Percentiles rank a stretch among this genome's conserved stretches.
Conservation (phyloP, 345 rosid genomes). For the Salix arbutifolia region DNA sequence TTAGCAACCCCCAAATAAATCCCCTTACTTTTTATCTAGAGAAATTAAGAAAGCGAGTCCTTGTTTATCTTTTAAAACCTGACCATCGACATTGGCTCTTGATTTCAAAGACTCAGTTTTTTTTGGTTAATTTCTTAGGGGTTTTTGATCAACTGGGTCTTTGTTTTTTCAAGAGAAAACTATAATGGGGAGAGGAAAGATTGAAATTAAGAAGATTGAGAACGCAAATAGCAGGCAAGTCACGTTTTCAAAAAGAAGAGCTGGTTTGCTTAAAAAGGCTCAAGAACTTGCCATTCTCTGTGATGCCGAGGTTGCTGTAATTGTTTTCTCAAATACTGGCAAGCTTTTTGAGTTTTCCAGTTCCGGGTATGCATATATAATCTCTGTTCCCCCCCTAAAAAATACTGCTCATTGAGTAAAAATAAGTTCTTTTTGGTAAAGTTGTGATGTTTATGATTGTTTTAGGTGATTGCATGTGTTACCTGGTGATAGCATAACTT, state of each 20-base stretch:
- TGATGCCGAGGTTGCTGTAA: conserved; percentile 93
- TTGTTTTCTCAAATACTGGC: conserved; percentile 87
- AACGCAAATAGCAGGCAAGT: conserved; percentile 95
- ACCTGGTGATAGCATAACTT: too few relatives aligned
- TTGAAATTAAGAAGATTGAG: conserved; percentile 91
- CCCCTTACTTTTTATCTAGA: not conserved
- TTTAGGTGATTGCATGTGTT: conserved; percentile 9
- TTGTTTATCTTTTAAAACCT: not conserved
- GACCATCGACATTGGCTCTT: not conserved
- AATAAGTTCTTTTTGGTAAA: not conserved
- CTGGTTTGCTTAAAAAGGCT: conserved; percentile 88
- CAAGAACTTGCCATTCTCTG: conserved; percentile 83
- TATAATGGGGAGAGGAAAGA: conserved; percentile 85
- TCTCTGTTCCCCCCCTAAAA: not conserved
- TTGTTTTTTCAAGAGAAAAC: not conserved
- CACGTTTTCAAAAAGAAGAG: conserved; percentile 89
- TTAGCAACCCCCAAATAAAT: conserved; percentile 42
- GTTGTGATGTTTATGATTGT: not conserved
- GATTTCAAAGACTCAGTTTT: not conserved
- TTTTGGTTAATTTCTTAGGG: not conserved
- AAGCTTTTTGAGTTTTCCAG: conserved; percentile 86
- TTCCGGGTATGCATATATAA: conserved; percentile 44
- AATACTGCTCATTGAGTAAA: not conserved
- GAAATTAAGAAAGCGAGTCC: not conserved
- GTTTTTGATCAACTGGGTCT: conserved; percentile 9